Percentiles rank a stretch among this genome's conserved stretches.
Conservation (phyloP, 768 basidiomycete species). For the Boletales sp. region DNA sequence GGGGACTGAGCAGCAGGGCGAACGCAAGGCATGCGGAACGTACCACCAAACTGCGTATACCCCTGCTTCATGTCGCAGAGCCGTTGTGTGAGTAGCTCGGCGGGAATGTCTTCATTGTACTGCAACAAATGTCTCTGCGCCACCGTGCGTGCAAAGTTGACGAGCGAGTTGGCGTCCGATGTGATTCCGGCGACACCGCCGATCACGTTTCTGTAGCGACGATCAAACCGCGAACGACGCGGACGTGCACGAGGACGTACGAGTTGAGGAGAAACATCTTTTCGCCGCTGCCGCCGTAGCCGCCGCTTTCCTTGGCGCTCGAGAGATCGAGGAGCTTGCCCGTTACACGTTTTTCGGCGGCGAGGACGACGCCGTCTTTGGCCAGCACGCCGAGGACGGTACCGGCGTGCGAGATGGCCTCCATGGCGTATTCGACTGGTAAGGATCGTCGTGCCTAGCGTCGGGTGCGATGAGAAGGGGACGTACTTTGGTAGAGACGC, state of each 20-base stretch:
- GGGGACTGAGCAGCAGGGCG: not conserved
- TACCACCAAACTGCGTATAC: conserved; percentile 95
- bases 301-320: conserved; percentile 70
- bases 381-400: conserved; percentile 92
- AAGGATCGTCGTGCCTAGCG: conserved; percentile 3
- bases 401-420: conserved; percentile 95
- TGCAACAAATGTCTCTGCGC: conserved; percentile 85
- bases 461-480: not conserved
- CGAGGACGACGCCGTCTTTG: conserved; percentile 86
- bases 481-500: conserved; percentile 92
- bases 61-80: conserved; percentile 98
- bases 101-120: conserved; percentile 98
- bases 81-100: conserved; percentile 90
- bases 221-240: conserved; percentile 2
- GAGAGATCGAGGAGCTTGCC: conserved; percentile 95
- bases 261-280: conserved; percentile 96
- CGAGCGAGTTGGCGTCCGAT: conserved; percentile 95
- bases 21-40: conserved; percentile 10
- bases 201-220: conserved; percentile 75
- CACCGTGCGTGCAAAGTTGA: conserved; percentile 89
- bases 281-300: conserved; percentile 94
- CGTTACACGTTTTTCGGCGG: conserved; percentile 97
- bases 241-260: conserved; percentile 37
- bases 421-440: conserved; percentile 99
- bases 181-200: conserved; percentile 94